These are phyloP conservation scores for Puccinia novopanici DNA, from an alignment of 1,284 basidiomycete genomes.

Conservation along the genomic window DNA sequence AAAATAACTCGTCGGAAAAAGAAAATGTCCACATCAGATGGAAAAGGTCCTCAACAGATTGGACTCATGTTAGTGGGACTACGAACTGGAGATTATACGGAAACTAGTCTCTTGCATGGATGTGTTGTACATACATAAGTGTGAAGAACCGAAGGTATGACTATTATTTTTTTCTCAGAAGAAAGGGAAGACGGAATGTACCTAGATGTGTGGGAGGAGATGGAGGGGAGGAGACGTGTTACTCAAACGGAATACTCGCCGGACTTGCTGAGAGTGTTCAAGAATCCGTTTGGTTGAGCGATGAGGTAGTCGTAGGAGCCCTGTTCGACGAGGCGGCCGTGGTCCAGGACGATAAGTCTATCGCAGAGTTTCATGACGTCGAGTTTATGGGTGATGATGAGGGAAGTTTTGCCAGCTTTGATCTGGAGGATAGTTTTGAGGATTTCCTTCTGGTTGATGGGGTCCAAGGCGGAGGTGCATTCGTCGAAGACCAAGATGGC, in stretches of 20 bases:
- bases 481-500: slow-evolving; percentile 69
- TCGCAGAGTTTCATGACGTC: slow-evolving; percentile 75
- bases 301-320: slow-evolving; percentile 62
- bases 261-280: slow-evolving; percentile 22
- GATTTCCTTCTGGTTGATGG: slow-evolving; percentile 79
- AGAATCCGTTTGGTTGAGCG: slow-evolving; percentile 25
- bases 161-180: background rate
- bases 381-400: slow-evolving; percentile 94
- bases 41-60: too few species aligned
- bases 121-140: too few species aligned
- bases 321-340: slow-evolving; percentile 80
- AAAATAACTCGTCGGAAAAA: too few species aligned
- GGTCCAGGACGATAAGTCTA: slow-evolving; percentile 87
- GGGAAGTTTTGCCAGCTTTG: slow-evolving; percentile 81
- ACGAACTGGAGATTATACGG: too few species aligned
- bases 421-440: slow-evolving; percentile 83
- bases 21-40: too few species aligned
- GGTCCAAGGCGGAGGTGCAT: slow-evolving; percentile 91
- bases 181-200: background rate
- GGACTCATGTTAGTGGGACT: too few species aligned
- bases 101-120: too few species aligned
- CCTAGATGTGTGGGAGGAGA: background rate
- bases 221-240: background rate
- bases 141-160: too few species aligned
- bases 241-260: slow-evolving; percentile 31